Conservation (phyloP, 257 asterid species). For the Vinca minor region DNA sequence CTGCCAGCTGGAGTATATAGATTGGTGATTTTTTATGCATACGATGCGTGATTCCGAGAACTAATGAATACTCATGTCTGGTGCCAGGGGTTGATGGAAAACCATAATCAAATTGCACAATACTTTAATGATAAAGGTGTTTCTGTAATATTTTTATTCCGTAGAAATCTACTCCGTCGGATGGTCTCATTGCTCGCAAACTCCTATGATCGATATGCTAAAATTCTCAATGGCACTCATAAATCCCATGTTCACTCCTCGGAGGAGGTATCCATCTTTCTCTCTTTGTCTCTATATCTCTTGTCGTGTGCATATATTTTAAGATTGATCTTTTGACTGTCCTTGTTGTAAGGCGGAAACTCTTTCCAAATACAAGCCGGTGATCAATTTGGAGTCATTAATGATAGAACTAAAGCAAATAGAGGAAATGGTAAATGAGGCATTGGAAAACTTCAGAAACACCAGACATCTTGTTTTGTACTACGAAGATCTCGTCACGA, state of each 20-base stretch:
- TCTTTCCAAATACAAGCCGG: slow-evolving; percentile 74
- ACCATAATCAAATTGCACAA: slow-evolving; percentile 30
- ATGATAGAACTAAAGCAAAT: slow-evolving; percentile 46
- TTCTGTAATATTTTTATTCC: slow-evolving; percentile 32
- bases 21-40: slow-evolving; percentile 2
- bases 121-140: slow-evolving; percentile 36
- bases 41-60: background rate
- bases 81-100: slow-evolving; percentile 31
- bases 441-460: slow-evolving; percentile 52
- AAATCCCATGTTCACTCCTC: slow-evolving; percentile 38
- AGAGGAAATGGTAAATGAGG: slow-evolving; percentile 49
- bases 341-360: slow-evolving; percentile 50
- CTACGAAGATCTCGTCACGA: slow-evolving; percentile 77
- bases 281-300: background rate
- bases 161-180: slow-evolving; percentile 33
- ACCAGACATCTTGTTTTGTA: slow-evolving; percentile 64
- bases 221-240: slow-evolving; percentile 37
- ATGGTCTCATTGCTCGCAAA: slow-evolving; percentile 39
- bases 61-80: slow-evolving; percentile 4
- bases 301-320: no score
- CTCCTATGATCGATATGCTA: slow-evolving; percentile 32
- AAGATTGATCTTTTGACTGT: slow-evolving; percentile 6
- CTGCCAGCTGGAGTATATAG: background rate
- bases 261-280: slow-evolving; percentile 24
- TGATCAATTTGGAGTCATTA: slow-evolving; percentile 46